Evolutionary conservation across 805 yeast species (phyloP).

Genomic region (Sugiyamaella americana): DNA sequence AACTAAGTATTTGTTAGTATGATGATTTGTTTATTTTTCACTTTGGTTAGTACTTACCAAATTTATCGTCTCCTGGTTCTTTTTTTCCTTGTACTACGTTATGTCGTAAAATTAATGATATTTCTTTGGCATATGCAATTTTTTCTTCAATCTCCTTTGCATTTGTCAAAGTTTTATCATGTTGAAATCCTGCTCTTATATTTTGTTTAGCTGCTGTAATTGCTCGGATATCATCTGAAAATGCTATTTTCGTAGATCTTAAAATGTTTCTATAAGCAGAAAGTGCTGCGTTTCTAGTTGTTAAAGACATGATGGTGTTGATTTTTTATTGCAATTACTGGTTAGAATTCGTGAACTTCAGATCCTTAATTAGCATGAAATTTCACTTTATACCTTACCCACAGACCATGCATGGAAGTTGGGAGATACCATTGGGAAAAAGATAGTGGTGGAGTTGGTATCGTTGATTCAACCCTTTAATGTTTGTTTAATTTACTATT

Average conservation of each 20-base stretch:
- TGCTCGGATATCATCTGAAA: constrained; percentile 21
- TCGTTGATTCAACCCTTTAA: too few relatives aligned
- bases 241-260: constrained; percentile 32
- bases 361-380: too few relatives aligned
- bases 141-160: constrained; percentile 47
- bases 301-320: constrained; percentile 10
- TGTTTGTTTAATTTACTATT: too few relatives aligned
- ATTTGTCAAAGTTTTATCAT: constrained; percentile 27
- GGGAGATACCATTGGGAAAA: too few relatives aligned
- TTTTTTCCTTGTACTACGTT: constrained; percentile 82
- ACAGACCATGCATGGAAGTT: too few relatives aligned
- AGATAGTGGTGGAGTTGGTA: too few relatives aligned
- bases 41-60: constrained; percentile 18
- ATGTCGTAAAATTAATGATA: constrained; percentile 58
- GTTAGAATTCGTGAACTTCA: too few relatives aligned
- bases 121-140: constrained; percentile 55
- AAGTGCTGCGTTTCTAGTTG: constrained; percentile 4
- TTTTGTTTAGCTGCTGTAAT: constrained; percentile 18
- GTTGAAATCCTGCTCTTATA: constrained; percentile 19
- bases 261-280: constrained; percentile 26
- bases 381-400: too few relatives aligned
- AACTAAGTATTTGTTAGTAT: constrained; percentile 21
- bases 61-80: constrained; percentile 24
- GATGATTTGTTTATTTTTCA: not conserved
- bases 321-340: too few relatives aligned